These are phyloP conservation scores for Salicornia ramosissima DNA, from an alignment of 148 eudicot species.

Conservation along the genomic window DNA sequence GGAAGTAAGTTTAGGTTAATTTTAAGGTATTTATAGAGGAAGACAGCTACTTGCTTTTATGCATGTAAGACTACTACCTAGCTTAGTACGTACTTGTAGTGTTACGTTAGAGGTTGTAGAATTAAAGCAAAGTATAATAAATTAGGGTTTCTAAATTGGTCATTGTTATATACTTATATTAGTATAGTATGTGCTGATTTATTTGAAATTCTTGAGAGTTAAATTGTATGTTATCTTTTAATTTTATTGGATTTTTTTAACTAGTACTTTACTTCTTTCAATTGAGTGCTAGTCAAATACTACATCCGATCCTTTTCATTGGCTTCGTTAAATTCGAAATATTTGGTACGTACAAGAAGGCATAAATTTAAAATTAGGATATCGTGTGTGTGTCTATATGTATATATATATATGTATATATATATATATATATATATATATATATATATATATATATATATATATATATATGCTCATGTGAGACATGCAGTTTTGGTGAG, in stretches of 20 bases:
- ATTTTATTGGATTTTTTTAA: background rate
- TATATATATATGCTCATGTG: no score
- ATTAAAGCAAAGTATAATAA: background rate
- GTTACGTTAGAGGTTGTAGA: background rate
- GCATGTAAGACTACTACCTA: constrained; percentile 2
- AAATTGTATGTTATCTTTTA: background rate
- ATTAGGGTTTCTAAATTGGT: constrained; percentile 27
- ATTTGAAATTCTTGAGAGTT: background rate
- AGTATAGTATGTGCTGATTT: background rate
- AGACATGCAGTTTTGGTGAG: no score
- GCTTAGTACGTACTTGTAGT: no score
- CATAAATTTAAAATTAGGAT: no score
- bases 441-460: no score
- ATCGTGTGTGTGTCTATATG: no score
- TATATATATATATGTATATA: no score
- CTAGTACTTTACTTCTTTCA: background rate
- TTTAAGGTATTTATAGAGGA: background rate
- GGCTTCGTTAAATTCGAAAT: no score
- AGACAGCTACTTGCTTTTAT: constrained; percentile 13
- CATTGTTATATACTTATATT: background rate
- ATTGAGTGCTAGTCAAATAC: no score
- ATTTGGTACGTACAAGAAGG: no score
- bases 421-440: no score
- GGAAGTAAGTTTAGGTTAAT: background rate
- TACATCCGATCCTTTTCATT: no score